These are phyloP conservation scores for Arthroderma sp. DNA, from an alignment of 2,329 filamentous ascomycete species.

Conservation along the genomic window DNA sequence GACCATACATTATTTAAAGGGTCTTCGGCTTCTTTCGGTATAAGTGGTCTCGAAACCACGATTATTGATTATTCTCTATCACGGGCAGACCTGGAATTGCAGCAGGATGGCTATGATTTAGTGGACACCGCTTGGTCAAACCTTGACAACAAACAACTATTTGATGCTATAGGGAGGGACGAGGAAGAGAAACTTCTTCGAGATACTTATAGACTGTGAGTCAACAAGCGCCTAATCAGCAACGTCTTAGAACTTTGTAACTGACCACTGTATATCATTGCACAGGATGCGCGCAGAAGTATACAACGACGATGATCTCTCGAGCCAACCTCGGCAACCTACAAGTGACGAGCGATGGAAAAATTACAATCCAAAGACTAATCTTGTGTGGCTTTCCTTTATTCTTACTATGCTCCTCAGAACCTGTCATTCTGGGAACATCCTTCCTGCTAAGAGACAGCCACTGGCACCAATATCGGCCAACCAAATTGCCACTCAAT, in stretches of 20 bases:
- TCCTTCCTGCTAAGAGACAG: constrained; percentile 11
- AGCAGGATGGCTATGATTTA: constrained; percentile 9
- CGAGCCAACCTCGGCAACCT: constrained; percentile 17
- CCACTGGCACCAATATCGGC: constrained; percentile 23
- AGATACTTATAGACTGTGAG: constrained; percentile 32
- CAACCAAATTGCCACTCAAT: constrained; percentile 13
- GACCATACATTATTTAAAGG: background rate
- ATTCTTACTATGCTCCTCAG: constrained; percentile 44
- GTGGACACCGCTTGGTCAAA: constrained; percentile 24
- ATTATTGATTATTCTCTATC: constrained; percentile 58
- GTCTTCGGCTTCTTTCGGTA: constrained; percentile 31
- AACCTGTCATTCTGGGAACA: constrained; percentile 18
- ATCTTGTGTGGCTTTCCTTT: constrained; percentile 51
- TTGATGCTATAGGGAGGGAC: constrained; percentile 29
- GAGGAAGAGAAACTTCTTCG: constrained; percentile 28
- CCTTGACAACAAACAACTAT: constrained; percentile 31
- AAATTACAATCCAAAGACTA: constrained; percentile 46
- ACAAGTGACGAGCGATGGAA: constrained; percentile 34
- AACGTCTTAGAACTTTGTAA: background rate
- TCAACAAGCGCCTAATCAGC: background rate
- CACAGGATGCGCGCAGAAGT: constrained; percentile 29
- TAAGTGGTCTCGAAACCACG: constrained; percentile 47
- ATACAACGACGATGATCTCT: constrained; percentile 29
- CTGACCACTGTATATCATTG: background rate
- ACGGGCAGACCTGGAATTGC: constrained; percentile 37